Evolutionary conservation across 805 yeast genomes (phyloP), one percentile per base, ranked within the genome.

Genomic region (Candida ascalaphidarum): DNA sequence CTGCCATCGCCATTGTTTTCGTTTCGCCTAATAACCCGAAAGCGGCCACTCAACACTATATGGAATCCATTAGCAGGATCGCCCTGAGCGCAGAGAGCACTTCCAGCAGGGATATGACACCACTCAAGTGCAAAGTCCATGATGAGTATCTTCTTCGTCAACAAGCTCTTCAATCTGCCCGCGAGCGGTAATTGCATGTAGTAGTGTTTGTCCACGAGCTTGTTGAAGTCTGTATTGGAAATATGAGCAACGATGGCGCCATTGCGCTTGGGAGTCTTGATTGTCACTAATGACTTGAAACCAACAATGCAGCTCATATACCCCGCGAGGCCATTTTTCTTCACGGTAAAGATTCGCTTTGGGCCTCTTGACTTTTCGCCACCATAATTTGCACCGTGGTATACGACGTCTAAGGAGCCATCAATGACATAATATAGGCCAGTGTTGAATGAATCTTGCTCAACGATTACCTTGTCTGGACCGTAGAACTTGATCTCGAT

Each of bases 41-140:
- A 65, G 29, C 97, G 68, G 4, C 97, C 97, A 54, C 85, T 88
- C 16, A 89, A 53, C 1, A 89, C 92, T 23, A 88, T 74, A 45
- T 85, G 89, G 21, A 89, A 82, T 13, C 96, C 95, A 48, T 85
- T 88, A 0, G 97, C 95, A 12, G 71, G 69, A 29, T 84, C 92
- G 2, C 85, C 94, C 48, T 89, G 92, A 2, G 74, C 68, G 43
- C 81, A 85, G 13, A 92, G 52, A 0, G 78, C 67, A 27, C 79
- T 78, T 0, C 96, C 95, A 2, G 96, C 89, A n/a, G 76, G 76
- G 9, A 82, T 64, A 34, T 85, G 95, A 22, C 88, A 75, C 97
- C 97, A 89, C 51, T 92, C 98, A 28, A 92, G 58, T 0, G 96
- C 95, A 52, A 82, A 84, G 46, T 89, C 97, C 23, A 92, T 71